Evolutionary conservation across 176 grass and related monocot species (phyloP).

Genomic region (Thalia dealbata): DNA sequence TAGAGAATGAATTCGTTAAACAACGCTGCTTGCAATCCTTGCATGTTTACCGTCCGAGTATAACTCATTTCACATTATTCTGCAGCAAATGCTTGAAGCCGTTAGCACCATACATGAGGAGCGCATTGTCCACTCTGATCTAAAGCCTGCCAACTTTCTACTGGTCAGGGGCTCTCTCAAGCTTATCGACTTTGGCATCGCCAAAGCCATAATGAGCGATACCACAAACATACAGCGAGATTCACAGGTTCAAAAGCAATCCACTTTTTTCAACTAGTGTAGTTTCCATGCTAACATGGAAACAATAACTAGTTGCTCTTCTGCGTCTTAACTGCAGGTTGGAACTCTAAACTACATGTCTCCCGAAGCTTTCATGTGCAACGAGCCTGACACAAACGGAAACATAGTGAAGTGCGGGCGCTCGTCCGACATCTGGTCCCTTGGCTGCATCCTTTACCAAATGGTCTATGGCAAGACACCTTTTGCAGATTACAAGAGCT

Average conservation of each 20-base stretch:
- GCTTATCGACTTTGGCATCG: slow-evolving; percentile 80
- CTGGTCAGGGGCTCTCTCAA: slow-evolving; percentile 68
- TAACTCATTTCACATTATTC: no score
- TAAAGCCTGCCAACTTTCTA: slow-evolving; percentile 94
- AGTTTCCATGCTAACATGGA: background rate
- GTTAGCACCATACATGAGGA: slow-evolving; percentile 91
- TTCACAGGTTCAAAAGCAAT: slow-evolving; percentile 45
- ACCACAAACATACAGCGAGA: slow-evolving; percentile 87
- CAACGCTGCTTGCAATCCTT: no score
- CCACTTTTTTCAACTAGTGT: background rate
- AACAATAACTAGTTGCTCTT: background rate
- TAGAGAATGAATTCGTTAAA: no score
- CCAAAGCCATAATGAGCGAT: slow-evolving; percentile 65
- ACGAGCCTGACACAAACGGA: slow-evolving; percentile 53
- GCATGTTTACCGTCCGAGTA: no score
- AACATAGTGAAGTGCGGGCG: slow-evolving; percentile 75
- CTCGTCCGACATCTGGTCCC: slow-evolving; percentile 91
- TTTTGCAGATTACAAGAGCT: slow-evolving; percentile 71
- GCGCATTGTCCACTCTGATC: slow-evolving; percentile 81
- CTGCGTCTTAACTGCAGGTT: slow-evolving; percentile 33
- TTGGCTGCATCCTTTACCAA: slow-evolving; percentile 91
- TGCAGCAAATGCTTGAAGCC: slow-evolving; percentile 96
- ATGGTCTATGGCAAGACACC: slow-evolving; percentile 98
- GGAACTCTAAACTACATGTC: slow-evolving; percentile 99
- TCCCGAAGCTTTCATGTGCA: slow-evolving; percentile 82